Evolutionary conservation across 495 filamentous ascomycete species (phyloP).

Genomic region (Penicillium riverlandense): DNA sequence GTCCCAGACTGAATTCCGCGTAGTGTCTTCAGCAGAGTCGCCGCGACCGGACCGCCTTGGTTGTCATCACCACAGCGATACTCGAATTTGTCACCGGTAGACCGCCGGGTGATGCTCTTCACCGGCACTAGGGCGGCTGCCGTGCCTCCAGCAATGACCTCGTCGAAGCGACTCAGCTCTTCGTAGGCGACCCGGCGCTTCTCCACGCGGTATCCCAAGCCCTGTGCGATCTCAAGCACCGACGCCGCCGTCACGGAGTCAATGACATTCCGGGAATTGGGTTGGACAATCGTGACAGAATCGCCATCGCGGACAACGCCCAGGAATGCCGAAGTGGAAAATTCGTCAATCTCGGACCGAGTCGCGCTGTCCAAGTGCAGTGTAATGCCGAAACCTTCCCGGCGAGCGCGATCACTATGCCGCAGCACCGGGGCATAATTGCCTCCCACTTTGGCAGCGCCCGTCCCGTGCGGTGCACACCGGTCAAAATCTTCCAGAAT

Average conservation of each 20-base stretch:
- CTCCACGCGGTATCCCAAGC: conserved; percentile 63
- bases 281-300: conserved; percentile 64
- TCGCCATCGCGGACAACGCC: conserved; percentile 53
- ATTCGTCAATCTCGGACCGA: conserved; percentile 78
- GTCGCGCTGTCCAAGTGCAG: conserved; percentile 78
- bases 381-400: conserved; percentile 75
- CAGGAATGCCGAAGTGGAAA: conserved; percentile 81
- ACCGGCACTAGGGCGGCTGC: conserved; percentile 90
- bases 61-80: conserved; percentile 56
- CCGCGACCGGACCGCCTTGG: conserved; percentile 65
- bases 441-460: conserved; percentile 49
- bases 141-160: conserved; percentile 88
- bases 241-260: conserved; percentile 72
- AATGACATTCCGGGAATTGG: conserved; percentile 76
- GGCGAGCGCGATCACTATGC: conserved; percentile 67
- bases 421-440: conserved; percentile 66
- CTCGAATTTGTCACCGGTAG: conserved; percentile 55
- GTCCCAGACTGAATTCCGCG: conserved; percentile 82
- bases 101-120: conserved; percentile 70
- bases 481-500: conserved; percentile 63
- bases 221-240: conserved; percentile 57
- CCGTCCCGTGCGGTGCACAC: conserved; percentile 46
- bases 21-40: conserved; percentile 63
- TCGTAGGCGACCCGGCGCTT: conserved; percentile 48
- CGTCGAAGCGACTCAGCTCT: conserved; percentile 70